phyloP scores from a whole-genome alignment of 176 grass and related monocot species.

The Zizania latifolia region DNA sequence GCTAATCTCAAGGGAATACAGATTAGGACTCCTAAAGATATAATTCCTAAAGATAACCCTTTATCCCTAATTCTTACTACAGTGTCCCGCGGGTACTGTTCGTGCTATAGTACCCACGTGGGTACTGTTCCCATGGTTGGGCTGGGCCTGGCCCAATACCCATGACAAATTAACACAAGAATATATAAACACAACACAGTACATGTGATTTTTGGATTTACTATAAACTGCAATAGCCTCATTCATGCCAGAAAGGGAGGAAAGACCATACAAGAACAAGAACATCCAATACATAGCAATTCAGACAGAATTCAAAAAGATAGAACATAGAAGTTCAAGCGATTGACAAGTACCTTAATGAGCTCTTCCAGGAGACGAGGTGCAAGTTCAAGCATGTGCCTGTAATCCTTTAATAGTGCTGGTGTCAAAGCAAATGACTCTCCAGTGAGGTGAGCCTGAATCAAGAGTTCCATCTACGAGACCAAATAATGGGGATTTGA shows the following conservation, averaged over 20 bases:
- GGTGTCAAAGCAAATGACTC: slow-evolving; percentile 59
- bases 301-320: neutral
- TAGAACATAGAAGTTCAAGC: slow-evolving; percentile 15
- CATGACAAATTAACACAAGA: too few species aligned
- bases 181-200: too few species aligned
- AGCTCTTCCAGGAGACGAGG: slow-evolving; percentile 97
- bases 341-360: slow-evolving; percentile 57
- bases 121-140: too few species aligned
- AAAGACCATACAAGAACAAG: neutral
- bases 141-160: too few species aligned
- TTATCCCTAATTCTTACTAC: too few species aligned
- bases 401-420: slow-evolving; percentile 76
- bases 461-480: slow-evolving; percentile 85
- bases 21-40: too few species aligned
- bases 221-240: neutral
- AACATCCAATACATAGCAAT: neutral
- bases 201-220: neutral
- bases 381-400: slow-evolving; percentile 97
- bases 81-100: too few species aligned
- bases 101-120: too few species aligned
- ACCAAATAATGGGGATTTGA: slow-evolving; percentile 15
- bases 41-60: too few species aligned
- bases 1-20: too few species aligned
- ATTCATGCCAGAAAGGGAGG: neutral
- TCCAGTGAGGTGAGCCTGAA: slow-evolving; percentile 88